These are phyloP conservation scores for Tylopilus balloui DNA, from an alignment of 768 basidiomycete species.

Conservation along the genomic window DNA sequence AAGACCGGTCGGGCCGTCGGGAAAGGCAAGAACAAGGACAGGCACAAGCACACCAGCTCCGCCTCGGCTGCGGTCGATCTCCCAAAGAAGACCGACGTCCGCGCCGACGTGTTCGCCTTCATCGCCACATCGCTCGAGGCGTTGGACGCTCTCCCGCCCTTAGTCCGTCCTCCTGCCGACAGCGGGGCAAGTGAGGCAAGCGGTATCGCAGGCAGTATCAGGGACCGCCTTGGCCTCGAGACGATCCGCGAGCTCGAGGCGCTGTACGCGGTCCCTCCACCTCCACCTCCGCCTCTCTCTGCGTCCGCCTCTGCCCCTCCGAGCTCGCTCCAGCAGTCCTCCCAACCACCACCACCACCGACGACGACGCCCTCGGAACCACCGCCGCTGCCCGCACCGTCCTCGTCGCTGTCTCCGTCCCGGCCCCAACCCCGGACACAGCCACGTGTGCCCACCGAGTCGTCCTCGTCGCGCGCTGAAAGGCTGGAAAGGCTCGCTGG, in stretches of 20 bases:
- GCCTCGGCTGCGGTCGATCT: background rate
- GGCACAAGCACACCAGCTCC: background rate
- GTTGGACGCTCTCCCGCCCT: slow-evolving; percentile 12
- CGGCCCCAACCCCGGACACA: background rate
- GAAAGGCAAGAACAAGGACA: slow-evolving; percentile 6
- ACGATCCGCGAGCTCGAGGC: slow-evolving; percentile 24
- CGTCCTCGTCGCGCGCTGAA: background rate
- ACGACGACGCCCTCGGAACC: background rate
- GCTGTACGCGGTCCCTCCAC: slow-evolving; percentile 9
- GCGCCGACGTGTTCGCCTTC: slow-evolving; percentile 23
- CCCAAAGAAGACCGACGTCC: slow-evolving; percentile 10
- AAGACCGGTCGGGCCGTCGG: background rate
- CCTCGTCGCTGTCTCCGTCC: background rate
- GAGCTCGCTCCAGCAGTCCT: background rate
- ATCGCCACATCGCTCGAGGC: slow-evolving; percentile 19
- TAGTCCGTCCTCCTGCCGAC: background rate
- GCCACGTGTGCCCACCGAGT: background rate
- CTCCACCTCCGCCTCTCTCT: background rate
- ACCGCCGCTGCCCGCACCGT: background rate
- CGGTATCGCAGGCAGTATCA: slow-evolving; percentile 11
- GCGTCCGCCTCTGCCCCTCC: background rate
- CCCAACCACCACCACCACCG: background rate
- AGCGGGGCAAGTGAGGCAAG: too few relatives aligned
- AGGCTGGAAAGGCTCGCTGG: slow-evolving; percentile 10
- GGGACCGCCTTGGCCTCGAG: slow-evolving; percentile 27